A percentile compares a stretch with the other conserved stretches of the same genome.
Conservation (phyloP, 2,329 filamentous ascomycete genomes). For the Apiospora rasikravindrae region DNA sequence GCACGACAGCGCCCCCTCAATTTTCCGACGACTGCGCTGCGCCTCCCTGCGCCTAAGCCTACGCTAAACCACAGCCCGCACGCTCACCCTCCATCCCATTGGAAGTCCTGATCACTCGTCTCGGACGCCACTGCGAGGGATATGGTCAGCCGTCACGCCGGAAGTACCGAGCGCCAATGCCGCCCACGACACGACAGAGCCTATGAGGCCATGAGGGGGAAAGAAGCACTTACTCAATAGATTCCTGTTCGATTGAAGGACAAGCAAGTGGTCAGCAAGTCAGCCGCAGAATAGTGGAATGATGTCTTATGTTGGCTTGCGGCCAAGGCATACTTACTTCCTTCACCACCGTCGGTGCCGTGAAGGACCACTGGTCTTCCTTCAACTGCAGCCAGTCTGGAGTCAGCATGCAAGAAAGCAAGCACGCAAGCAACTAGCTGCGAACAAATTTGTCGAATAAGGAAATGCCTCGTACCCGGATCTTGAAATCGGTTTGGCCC, state of each 20-base stretch:
- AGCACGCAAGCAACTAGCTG: neutral
- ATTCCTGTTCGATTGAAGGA: conserved; percentile 14
- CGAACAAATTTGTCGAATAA: neutral
- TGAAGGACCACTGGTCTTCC: conserved; percentile 38
- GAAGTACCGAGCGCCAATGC: conserved; percentile 5
- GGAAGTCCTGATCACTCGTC: neutral
- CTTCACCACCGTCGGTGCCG: conserved; percentile 30
- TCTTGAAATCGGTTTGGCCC: conserved; percentile 35
- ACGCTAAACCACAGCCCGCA: neutral
- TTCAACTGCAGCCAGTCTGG: conserved; percentile 30
- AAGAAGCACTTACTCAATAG: conserved; percentile 23
- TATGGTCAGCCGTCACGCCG: neutral
- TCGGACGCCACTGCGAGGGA: neutral
- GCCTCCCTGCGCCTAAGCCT: conserved; percentile 13
- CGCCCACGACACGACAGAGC: neutral
- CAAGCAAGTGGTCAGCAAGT: neutral
- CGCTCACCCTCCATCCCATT: neutral
- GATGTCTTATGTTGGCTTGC: neutral
- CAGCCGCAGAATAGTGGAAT: neutral
- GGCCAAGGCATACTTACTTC: conserved; percentile 27
- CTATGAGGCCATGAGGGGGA: neutral
- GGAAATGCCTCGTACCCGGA: conserved; percentile 29
- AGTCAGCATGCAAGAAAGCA: conserved; percentile 10
- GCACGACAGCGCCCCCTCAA: neutral
- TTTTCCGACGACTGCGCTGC: neutral